Base-by-base conservation (phyloP, 352 stramenopile genomes). In the Phytophthora multivora region DNA sequence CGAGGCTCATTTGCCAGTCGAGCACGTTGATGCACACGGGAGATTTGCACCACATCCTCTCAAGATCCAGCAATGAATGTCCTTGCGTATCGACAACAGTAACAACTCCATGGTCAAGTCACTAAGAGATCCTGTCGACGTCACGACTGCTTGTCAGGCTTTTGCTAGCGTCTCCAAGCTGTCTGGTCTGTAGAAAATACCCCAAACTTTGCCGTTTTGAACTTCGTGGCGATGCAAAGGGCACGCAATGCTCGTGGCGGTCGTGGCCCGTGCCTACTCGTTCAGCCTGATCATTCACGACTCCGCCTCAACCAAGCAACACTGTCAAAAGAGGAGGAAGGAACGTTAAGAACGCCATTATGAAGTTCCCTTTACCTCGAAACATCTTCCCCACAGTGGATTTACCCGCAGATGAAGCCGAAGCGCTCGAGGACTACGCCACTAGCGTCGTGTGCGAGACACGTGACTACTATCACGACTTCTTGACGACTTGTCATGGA, bases 331-430 rank as follows among this genome's bases (percentile, higher is more conserved):
- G n/a, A n/a, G 9, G 21, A 7, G 13, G 21, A 13, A 16, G 26
- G 18, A 39, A 2, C 19, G 4, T 40, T 40, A 33, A 49, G 26
- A 30, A 35, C 16, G 19, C 13, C 13, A n/a, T 28, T 33, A 75
- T 75, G 61, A 72, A 66, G 41, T 73, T 68, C 62, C 68, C 62
- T 5, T 41, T 72, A 26, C 63, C 63, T 1, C 55, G 50, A 39
- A 66, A 69, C 33, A 57, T 73, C 16, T 73, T 73, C 53, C 64
- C 64, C 15, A 23, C 21, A 0, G 28, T 73, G 35, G 59, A 69
- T 7, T 23, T 73, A n/a, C 51, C 59, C 1, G 38, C 19, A 4
- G 58, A 26, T 7, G 59, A 68, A 18, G 52, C 45, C 2, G 30
- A 52, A 39, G 51, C 47, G 5, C 59, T 73, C 7, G 47, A 63